Base-by-base conservation (phyloP, 2,329 filamentous ascomycete species). In the Fusarium avenaceum region DNA sequence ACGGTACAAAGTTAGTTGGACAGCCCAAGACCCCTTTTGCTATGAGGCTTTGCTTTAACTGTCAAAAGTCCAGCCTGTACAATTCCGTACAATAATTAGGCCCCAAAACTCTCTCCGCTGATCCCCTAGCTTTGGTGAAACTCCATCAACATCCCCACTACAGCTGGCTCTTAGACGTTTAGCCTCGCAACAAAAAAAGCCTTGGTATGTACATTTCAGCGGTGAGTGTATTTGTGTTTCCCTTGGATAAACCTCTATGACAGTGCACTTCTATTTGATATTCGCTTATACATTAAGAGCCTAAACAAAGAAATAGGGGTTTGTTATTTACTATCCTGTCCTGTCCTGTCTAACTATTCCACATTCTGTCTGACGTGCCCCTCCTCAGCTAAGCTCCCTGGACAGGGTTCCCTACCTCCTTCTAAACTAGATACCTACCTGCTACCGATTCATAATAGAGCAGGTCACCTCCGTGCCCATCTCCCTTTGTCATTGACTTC, bases 291-390 rank as follows among this genome's bases (percentile, higher is more conserved):
- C 40, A 39, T 19, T 47, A 52, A 54, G 55, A 28, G 35, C 24
- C 24, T 24, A n/a, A 43, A 42, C 40, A 26, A 38, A 20, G 39
- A 48, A 48, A 51, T 55, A 54, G 48, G 64, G 64, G 64, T 8
- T 39, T 57, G 40, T 57, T 39, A 24, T 35, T 51, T 26, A 20
- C 43, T 39, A 45, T n/a, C 30, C 19, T 57, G 44, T 49, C 38
- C 33, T 44, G 57, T 58, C 67, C 4, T 22, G 22, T 22, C 22
- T 22, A 22, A 22, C 22, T 57, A 69, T 65, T 57, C 69, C 68
- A 51, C 42, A 62, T 56, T 72, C 69, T 57, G 58, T 72, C 69
- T 59, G 64, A 70, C 57, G 53, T 72, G 70, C 69, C 70, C 70
- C 69, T 72, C 70, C 61, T 56, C 61, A 58, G 46, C 58, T 24